phyloP scores from a whole-genome alignment of 2,329 filamentous ascomycete species.

The Cordyceps sp. region DNA sequence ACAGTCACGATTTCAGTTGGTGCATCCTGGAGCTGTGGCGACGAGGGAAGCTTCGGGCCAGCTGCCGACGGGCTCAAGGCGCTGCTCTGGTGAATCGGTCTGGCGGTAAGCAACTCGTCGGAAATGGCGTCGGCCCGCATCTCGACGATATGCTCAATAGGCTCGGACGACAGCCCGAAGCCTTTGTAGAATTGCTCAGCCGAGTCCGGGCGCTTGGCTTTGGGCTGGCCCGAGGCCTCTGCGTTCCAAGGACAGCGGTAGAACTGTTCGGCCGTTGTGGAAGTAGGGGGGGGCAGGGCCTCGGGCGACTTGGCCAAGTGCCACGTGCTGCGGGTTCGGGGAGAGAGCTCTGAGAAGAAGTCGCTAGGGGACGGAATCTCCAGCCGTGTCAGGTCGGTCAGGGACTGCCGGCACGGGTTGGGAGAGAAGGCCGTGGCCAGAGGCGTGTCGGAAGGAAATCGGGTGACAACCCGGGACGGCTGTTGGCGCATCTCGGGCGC shows the following conservation, averaged over 20 bases:
- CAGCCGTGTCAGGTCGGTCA: conserved; percentile 60
- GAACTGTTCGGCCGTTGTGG: conserved; percentile 81
- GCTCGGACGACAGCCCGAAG: conserved; percentile 20
- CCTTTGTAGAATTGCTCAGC: conserved; percentile 22
- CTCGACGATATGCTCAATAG: conserved; percentile 55
- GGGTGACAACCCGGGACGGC: conserved; percentile 31
- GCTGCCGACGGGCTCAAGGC: too few species aligned
- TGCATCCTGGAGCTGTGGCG: conserved; percentile 35
- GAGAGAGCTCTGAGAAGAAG: conserved; percentile 76
- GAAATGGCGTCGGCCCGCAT: conserved; percentile 25
- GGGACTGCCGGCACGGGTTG: conserved; percentile 30
- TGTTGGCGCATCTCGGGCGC: conserved; percentile 31
- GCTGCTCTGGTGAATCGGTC: conserved; percentile 23
- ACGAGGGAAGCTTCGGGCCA: conserved; percentile 14
- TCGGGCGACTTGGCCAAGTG: conserved; percentile 40
- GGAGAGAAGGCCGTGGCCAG: conserved; percentile 11
- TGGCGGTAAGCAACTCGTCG: conserved; percentile 51
- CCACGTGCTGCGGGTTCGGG: conserved; percentile 68
- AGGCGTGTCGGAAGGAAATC: conserved; percentile 11
- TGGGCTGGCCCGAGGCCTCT: conserved; percentile 17
- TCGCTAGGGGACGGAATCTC: conserved; percentile 84
- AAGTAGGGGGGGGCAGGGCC: conserved; percentile 51
- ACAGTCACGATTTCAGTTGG: conserved; percentile 50
- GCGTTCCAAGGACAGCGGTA: conserved; percentile 68
- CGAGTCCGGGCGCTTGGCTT: conserved; percentile 18